Evolutionary conservation across 2,329 filamentous ascomycete species (phyloP), one percentile per base, ranked within the genome.

Genomic region (Dichotomopilus funicola): DNA sequence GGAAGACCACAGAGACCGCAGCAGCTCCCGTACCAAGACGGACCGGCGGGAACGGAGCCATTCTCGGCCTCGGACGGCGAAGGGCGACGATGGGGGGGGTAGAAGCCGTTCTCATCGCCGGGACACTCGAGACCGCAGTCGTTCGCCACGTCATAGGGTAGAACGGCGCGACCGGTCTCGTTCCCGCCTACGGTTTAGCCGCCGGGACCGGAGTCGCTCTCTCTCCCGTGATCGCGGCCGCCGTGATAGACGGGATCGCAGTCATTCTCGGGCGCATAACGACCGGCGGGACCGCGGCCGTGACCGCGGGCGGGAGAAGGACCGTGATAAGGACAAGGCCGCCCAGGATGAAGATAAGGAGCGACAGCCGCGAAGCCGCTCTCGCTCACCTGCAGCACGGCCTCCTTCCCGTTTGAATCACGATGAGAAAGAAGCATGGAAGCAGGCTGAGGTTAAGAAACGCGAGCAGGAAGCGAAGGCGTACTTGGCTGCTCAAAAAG

Each of bases 391-490:
- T 10, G 46, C 50, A 7, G 64, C 67, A 4, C 69, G 72, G 35
- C 72, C 73, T 1, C 69, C 72, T 2, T 69, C 72, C 0, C 69
- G 67, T 12, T 67, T 74, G 19, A 76, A 72, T 55, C 76, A 76
- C 49, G 73, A 76, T n/a, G 75, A 75, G 42, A 70, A 75, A 33
- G 79, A 82, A 62, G 75, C 75, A 12, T 80, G 80, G 75, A 85
- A 85, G 65, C 77, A 79, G 60, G 78, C 79, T 56, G 81, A 84
- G 62, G 81, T 83, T 52, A 80, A 76, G 66, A 81, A 82, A 65
- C 77, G 82, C 50, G 81, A 85, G 66, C 78, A 78, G 59, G 82
- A 85, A 67, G 83, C 83, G 41, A 85, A 83, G 66, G 81, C 80
- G 4, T 86, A 85, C 62, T 71, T 85, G 40, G 81, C 81, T 6